Evolutionary conservation across 805 yeast species (phyloP).

Genomic region (Cyberlindnera euphorbiiphila): DNA sequence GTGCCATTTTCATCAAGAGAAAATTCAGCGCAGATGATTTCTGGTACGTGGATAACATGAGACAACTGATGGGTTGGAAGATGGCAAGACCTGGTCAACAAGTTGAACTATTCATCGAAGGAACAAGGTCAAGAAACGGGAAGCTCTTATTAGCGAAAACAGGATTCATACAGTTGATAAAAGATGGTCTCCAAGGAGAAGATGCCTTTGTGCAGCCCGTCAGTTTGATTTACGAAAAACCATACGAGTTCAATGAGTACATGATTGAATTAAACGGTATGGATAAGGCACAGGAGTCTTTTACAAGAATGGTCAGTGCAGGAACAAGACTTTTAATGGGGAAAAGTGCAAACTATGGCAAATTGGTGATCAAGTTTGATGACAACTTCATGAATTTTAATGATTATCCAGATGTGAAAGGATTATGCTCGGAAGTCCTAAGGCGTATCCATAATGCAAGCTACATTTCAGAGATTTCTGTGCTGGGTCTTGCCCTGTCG

Average conservation of each 20-base stretch:
- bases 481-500: conserved; percentile 15
- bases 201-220: conserved; percentile 18
- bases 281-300: conserved; percentile 25
- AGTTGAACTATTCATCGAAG: conserved; percentile 24
- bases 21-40: conserved; percentile 20
- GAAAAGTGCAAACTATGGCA: conserved; percentile 19
- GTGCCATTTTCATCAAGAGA: conserved; percentile 23
- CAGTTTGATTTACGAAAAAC: conserved; percentile 23
- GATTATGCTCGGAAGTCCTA: conserved; percentile 12
- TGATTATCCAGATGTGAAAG: conserved; percentile 5
- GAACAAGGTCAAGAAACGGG: conserved; percentile 26
- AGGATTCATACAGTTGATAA: conserved; percentile 20
- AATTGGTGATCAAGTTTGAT: conserved; percentile 21
- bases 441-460: conserved; percentile 16
- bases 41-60: conserved; percentile 17
- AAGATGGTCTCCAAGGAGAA: conserved; percentile 11
- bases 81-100: conserved; percentile 7
- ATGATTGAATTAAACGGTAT: conserved; percentile 23
- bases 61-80: conserved; percentile 12
- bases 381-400: conserved; percentile 10
- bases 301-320: conserved; percentile 13
- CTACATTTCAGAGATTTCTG: conserved; percentile 20
- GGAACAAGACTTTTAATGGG: conserved; percentile 12
- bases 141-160: conserved; percentile 23
- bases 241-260: conserved; percentile 25